Evolutionary conservation across 768 basidiomycete genomes (phyloP).

Genomic region (Bullera alba): DNA sequence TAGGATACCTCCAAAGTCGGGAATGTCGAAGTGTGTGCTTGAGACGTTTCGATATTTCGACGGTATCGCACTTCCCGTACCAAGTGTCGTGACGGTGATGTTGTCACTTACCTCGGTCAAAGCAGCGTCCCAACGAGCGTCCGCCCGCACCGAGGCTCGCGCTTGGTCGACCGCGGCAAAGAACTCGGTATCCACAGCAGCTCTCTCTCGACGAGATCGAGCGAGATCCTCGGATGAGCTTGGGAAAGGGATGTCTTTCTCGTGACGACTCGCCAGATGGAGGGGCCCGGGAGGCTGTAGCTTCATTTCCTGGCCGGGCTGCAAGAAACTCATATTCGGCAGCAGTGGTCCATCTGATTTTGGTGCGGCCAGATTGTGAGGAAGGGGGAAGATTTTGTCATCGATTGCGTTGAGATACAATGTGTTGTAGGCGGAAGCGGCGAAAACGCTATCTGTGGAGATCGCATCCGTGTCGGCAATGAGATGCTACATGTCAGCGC

Average conservation of each 20-base stretch:
- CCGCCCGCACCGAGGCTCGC: constrained; percentile 17
- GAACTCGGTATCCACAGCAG: constrained; percentile 44
- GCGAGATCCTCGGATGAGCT: constrained; percentile 18
- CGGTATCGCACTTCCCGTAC: constrained; percentile 81
- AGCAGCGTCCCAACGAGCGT: background rate
- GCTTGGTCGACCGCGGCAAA: constrained; percentile 30
- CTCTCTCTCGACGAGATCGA: constrained; percentile 47
- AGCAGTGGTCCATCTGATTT: constrained; percentile 46
- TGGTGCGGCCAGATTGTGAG: constrained; percentile 51
- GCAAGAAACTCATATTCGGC: constrained; percentile 52
- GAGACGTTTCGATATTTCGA: constrained; percentile 77
- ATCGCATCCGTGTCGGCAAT: constrained; percentile 61
- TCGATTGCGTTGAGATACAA: constrained; percentile 68
- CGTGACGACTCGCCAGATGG: constrained; percentile 10
- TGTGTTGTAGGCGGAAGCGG: constrained; percentile 64
- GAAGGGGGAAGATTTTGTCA: constrained; percentile 63
- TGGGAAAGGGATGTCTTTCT: constrained; percentile 19
- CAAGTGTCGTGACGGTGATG: constrained; percentile 67
- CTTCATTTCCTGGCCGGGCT: constrained; percentile 22
- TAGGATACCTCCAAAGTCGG: constrained; percentile 64
- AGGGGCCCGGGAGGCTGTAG: constrained; percentile 27
- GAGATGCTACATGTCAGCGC: constrained; percentile 56
- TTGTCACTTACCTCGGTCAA: constrained; percentile 52
- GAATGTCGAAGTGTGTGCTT: constrained; percentile 68
- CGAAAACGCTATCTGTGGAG: constrained; percentile 65